These are phyloP conservation scores for Acacia pycnantha DNA, from an alignment of 331 rosid species.

Conservation along the genomic window DNA sequence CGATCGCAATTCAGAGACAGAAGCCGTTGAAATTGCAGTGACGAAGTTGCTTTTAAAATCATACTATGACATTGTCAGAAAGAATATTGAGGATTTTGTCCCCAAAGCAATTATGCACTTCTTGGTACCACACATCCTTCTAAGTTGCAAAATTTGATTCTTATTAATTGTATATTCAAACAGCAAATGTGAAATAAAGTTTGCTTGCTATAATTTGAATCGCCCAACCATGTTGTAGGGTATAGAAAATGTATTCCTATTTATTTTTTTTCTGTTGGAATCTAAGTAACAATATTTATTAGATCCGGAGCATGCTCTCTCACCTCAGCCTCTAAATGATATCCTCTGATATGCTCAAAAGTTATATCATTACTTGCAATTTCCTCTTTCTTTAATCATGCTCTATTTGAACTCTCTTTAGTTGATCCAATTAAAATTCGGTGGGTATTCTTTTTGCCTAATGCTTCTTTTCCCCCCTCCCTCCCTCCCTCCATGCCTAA, in stretches of 20 bases:
- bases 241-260: background rate
- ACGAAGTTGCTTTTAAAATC: slow-evolving; percentile 85
- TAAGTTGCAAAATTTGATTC: background rate
- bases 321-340: background rate
- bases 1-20: slow-evolving; percentile 82
- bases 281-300: background rate
- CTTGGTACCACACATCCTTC: slow-evolving; percentile 63
- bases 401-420: background rate
- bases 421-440: background rate
- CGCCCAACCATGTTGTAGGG: background rate
- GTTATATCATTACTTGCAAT: slow-evolving; percentile 6
- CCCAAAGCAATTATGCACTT: slow-evolving; percentile 99
- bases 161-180: background rate
- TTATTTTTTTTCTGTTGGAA: background rate
- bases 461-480: background rate
- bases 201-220: slow-evolving; percentile 4
- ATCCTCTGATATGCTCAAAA: slow-evolving; percentile 3
- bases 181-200: slow-evolving; percentile 9
- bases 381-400: background rate
- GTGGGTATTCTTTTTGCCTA: background rate
- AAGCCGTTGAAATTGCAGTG: slow-evolving; percentile 69
- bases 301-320: background rate
- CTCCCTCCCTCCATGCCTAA: background rate
- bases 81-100: slow-evolving; percentile 77
- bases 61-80: slow-evolving; percentile 93